Evolutionary conservation across 2,329 filamentous ascomycete species (phyloP).

Genomic region (Aspergillus tubingensis): DNA sequence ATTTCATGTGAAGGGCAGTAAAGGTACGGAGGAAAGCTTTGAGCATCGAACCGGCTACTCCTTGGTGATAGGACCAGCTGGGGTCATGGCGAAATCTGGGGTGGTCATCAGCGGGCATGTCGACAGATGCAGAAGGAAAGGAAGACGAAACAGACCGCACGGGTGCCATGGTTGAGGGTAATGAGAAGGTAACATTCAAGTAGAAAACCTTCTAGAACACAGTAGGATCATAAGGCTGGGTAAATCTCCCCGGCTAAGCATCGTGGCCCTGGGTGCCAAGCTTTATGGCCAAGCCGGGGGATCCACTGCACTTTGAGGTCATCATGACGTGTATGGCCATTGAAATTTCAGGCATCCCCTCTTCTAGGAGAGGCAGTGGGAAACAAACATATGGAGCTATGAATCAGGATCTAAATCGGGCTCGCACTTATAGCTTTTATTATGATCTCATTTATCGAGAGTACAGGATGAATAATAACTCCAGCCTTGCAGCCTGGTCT

Average conservation of each 20-base stretch:
- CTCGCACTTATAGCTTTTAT: too few species aligned
- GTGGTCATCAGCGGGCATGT: background rate
- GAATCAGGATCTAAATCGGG: too few species aligned
- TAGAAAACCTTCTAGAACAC: too few species aligned
- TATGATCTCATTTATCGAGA: too few species aligned
- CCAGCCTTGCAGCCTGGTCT: too few species aligned
- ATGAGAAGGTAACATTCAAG: too few species aligned
- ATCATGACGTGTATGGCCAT: background rate
- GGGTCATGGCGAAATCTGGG: constrained; percentile 14
- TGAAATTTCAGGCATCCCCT: background rate
- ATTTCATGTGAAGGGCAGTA: constrained; percentile 9
- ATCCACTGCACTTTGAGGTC: background rate
- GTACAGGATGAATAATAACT: too few species aligned
- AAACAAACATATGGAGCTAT: background rate
- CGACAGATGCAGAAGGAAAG: too few species aligned
- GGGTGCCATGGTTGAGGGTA: background rate
- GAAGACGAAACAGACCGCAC: background rate
- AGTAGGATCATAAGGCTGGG: too few species aligned
- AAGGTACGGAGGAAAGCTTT: constrained; percentile 16
- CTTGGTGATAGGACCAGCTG: constrained; percentile 20
- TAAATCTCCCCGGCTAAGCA: too few species aligned
- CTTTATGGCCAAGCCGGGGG: constrained; percentile 1
- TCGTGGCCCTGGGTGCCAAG: background rate
- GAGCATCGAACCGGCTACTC: constrained; percentile 7
- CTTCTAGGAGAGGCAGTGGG: background rate